Base-by-base conservation (phyloP, 2,329 filamentous ascomycete genomes). In the Neonectria magnoliae region DNA sequence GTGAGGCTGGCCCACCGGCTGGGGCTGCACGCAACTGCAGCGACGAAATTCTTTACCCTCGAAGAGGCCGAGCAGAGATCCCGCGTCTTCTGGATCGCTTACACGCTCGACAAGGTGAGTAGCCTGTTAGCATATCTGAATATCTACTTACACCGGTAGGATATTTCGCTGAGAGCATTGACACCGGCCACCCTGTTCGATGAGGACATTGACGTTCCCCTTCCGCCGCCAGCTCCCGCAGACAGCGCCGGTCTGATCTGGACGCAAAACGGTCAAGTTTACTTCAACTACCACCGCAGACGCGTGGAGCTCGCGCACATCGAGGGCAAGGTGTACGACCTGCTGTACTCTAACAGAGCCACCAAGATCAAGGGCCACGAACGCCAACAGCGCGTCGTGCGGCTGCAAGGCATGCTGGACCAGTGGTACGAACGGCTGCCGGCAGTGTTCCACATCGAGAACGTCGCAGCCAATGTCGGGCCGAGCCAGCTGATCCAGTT, bases 31-130 rank as follows among this genome's bases (percentile, higher is more conserved):
- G 72, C 77, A 1, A 74, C 75, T 18, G 63, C 73, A 1, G 64
- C 73, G 0, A 60, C 70, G 0, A 61, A 69, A 11, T 58, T 62
- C 0, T 76, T 76, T 13, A 55, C 77, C 0, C 66, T 73, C 0
- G 75, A 76, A 0, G 75, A 80, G 4, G 73, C 72, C 2, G 71
- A 75, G n/a, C 78, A 81, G 31, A 69, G 80, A 27, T 72, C 72
- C 3, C 72, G 79, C 0, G 72, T 82, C 2, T 82, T 82, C 47
- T 82, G 80, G 81, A 75, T 81, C 8, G 77, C 78, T 3, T 82
- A 82, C 41, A 70, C 69, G 4, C 68, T 82, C 5, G 81, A 82
- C 57, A 82, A 81, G 71, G 79, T 81, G 57, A 48, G 57, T 14
- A 6, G 1, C 1, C 14, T 27, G 6, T 8, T 1, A 3, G 4